Base-by-base conservation (phyloP, 345 rosid genomes). In the Eucalyptus paniculata region DNA sequence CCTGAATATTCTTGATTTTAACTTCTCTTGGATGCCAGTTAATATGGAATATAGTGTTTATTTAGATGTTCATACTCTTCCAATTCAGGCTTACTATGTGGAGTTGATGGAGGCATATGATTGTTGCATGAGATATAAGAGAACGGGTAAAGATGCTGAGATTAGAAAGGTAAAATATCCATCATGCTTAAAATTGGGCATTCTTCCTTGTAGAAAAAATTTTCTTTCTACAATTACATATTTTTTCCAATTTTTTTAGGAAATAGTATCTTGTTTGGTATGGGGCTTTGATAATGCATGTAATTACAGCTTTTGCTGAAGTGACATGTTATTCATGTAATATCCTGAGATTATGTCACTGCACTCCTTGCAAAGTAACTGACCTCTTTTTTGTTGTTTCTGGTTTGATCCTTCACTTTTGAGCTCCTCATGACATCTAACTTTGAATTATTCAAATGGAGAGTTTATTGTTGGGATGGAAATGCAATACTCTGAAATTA, bases 111-210 rank as follows among this genome's bases (percentile, higher is more conserved):
- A 96, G 93, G 99, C 99, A 53, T 92, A 96, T 92, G 99, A 97
- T 12, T 96, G 99, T 88, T 98, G 99, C 93, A 91, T 90, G 95
- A 96, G 95, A 87, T 98, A 97, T 91, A 96, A 94, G 94, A 95
- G 93, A 94, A 98, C 97, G 58, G 96, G 97, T 86, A 95, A 95
- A 93, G 99, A 98, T 92, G 97, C 97, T 87, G 99, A 97, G 92
- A 98, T 98, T 90, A 96, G 97, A 87, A 96, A 96, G 99, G 99
- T 98, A 89, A 28, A 37, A 51, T 42, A 32, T 34, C 49, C 82
- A 23, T 51, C 42, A 34, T 69, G 44, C 44, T 69, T 69, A 9
- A 69, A 69, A 69, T 34, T 34, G 81, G 44, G 14, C 81, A 69
- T 69, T 69, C 81, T 69, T 34, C 42, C 23, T 8, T 69, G 81